phyloP scores from a whole-genome alignment of 768 basidiomycete genomes.

The Leccinellum rugosiceps region DNA sequence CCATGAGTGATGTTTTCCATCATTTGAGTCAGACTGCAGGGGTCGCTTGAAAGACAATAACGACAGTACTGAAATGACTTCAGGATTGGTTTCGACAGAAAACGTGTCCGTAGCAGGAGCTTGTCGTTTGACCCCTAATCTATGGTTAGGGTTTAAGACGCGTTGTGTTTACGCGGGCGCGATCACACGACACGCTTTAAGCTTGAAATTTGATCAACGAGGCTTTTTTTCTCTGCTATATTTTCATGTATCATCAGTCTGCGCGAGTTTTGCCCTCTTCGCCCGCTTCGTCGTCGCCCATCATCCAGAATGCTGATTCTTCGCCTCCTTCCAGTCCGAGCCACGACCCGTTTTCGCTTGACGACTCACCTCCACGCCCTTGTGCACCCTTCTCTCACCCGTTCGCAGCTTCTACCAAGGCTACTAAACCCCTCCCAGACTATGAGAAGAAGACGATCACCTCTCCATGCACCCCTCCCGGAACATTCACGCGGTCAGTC shows the following conservation, averaged over 20 bases:
- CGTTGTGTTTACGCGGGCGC: no score
- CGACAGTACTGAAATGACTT: no score
- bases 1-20: no score
- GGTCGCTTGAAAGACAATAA: no score
- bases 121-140: no score
- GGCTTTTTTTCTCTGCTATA: background rate
- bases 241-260: constrained; percentile 10
- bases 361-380: constrained; percentile 33
- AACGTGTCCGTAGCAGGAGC: no score
- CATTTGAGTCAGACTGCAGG: no score
- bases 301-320: constrained; percentile 35
- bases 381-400: constrained; percentile 37
- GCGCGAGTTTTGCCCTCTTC: background rate
- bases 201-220: background rate
- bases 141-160: no score
- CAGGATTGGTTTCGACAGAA: no score
- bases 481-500: constrained; percentile 13
- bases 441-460: constrained; percentile 40
- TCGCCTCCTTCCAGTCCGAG: constrained; percentile 36
- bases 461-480: constrained; percentile 21
- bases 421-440: constrained; percentile 38
- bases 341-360: constrained; percentile 26
- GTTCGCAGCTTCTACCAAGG: constrained; percentile 57
- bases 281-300: constrained; percentile 51
- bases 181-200: constrained; percentile 9